Percentiles rank a stretch among this genome's conserved stretches.
These are phyloP conservation scores for Fusarium goolgardi DNA, from an alignment of 2,329 filamentous ascomycete genomes.

Conservation along the genomic window DNA sequence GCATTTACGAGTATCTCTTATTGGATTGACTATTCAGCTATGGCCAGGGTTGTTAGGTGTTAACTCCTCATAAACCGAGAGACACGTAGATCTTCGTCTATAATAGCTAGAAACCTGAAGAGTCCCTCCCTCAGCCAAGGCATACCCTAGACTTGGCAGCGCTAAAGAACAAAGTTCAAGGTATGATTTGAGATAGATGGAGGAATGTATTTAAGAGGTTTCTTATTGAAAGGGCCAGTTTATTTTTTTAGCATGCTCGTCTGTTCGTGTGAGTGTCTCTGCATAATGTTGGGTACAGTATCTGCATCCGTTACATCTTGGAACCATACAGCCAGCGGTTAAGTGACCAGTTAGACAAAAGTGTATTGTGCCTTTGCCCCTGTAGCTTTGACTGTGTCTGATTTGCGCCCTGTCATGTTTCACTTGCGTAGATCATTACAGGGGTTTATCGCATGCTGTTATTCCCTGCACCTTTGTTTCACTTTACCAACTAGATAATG, in stretches of 20 bases:
- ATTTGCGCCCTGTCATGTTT: constrained; percentile 8
- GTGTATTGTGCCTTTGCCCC: background rate
- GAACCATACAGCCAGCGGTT: background rate
- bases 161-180: background rate
- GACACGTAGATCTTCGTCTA: background rate
- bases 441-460: background rate
- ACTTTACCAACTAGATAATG: background rate
- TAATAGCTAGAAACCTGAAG: background rate
- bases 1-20: background rate
- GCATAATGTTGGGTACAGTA: background rate
- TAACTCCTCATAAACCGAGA: background rate
- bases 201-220: background rate
- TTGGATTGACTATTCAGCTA: background rate
- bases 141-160: constrained; percentile 9
- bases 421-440: constrained; percentile 1
- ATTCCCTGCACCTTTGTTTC: background rate
- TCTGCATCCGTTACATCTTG: background rate
- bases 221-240: background rate
- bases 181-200: background rate
- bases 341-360: background rate
- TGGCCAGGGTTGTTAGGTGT: background rate
- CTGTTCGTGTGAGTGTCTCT: background rate
- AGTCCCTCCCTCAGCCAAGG: background rate
- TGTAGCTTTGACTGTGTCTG: background rate
- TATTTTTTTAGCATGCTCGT: background rate